These are phyloP conservation scores for Metschnikowia gelsemii DNA, from an alignment of 805 yeast genomes.

Conservation along the genomic window DNA sequence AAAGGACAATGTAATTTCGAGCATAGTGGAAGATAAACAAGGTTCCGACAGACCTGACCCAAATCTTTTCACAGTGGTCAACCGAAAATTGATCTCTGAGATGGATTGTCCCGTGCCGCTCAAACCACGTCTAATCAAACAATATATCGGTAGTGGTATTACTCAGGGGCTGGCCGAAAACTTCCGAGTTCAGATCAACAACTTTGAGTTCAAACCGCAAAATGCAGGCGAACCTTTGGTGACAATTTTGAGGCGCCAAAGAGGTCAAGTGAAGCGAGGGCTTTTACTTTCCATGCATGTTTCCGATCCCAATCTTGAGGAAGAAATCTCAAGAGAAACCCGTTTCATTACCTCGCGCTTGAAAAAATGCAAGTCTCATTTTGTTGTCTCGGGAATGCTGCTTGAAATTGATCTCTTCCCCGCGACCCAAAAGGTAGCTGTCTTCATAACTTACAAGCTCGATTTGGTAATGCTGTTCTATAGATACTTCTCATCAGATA, in stretches of 20 bases:
- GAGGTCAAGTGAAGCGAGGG: conserved; percentile 10
- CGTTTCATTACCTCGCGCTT: conserved; percentile 15
- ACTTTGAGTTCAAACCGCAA: conserved; percentile 15
- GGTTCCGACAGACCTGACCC: neutral
- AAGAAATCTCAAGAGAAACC: conserved; percentile 13
- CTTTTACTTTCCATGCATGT: conserved; percentile 17
- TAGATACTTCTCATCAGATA: conserved; percentile 22
- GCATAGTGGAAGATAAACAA: neutral
- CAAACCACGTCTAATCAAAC: conserved; percentile 1
- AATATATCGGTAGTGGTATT: conserved; percentile 11
- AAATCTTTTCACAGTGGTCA: conserved; percentile 7
- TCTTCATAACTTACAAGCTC: conserved; percentile 10
- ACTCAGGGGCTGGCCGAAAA: neutral
- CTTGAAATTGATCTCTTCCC: conserved; percentile 12
- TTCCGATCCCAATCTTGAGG: conserved; percentile 4
- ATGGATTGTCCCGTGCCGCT: conserved; percentile 12
- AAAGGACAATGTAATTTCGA: neutral
- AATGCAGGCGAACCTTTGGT: conserved; percentile 12
- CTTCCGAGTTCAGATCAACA: conserved; percentile 5
- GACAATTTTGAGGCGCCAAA: conserved; percentile 8
- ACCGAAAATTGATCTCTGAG: conserved; percentile 5
- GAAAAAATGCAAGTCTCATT: conserved; percentile 17
- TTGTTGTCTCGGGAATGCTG: conserved; percentile 7
- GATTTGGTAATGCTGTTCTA: conserved; percentile 13
- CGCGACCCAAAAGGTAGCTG: conserved; percentile 4